A percentile compares a stretch with the other conserved stretches of the same genome.
These are phyloP conservation scores for Xylariaceae sp. DNA, from an alignment of 2,329 filamentous ascomycete genomes.

Conservation along the genomic window DNA sequence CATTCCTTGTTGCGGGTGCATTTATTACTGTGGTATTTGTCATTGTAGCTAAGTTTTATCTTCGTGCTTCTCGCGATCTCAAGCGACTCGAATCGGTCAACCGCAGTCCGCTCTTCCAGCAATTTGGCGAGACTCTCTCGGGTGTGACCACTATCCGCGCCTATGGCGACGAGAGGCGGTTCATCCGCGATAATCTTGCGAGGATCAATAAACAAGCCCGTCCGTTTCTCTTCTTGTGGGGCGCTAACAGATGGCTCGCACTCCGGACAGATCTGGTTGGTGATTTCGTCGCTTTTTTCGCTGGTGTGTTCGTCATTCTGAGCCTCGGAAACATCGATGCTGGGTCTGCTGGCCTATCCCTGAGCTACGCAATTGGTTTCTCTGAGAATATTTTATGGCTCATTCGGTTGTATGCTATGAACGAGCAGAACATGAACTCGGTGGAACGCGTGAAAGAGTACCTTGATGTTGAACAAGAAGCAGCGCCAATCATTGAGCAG, in stretches of 20 bases:
- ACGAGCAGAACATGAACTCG: conserved; percentile 99
- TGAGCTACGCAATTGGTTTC: conserved; percentile 96
- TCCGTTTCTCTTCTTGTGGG: conserved; percentile 96
- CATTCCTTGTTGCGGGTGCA: conserved; percentile 83
- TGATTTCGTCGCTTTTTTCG: conserved; percentile 90
- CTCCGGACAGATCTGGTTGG: conserved; percentile 91
- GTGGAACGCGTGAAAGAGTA: conserved; percentile 98
- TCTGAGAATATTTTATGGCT: conserved; percentile 98
- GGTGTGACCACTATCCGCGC: conserved; percentile 97
- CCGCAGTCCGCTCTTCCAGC: conserved; percentile 93
- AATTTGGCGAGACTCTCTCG: conserved; percentile 93
- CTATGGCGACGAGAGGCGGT: conserved; percentile 91
- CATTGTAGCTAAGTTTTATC: conserved; percentile 83
- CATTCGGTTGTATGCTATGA: conserved; percentile 88
- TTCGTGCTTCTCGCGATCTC: conserved; percentile 90
- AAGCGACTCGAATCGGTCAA: conserved; percentile 95
- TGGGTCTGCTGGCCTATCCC: conserved; percentile 88
- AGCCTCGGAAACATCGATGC: conserved; percentile 85
- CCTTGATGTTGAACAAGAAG: conserved; percentile 94
- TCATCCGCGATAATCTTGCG: conserved; percentile 87
- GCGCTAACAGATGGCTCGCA: conserved; percentile 93
- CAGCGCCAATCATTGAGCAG: conserved; percentile 75
- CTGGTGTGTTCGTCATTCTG: conserved; percentile 86
- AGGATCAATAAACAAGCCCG: conserved; percentile 90
- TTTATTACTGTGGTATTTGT: conserved; percentile 87